Base-by-base conservation (phyloP, 495 filamentous ascomycete species). In the Penicillium soppii region DNA sequence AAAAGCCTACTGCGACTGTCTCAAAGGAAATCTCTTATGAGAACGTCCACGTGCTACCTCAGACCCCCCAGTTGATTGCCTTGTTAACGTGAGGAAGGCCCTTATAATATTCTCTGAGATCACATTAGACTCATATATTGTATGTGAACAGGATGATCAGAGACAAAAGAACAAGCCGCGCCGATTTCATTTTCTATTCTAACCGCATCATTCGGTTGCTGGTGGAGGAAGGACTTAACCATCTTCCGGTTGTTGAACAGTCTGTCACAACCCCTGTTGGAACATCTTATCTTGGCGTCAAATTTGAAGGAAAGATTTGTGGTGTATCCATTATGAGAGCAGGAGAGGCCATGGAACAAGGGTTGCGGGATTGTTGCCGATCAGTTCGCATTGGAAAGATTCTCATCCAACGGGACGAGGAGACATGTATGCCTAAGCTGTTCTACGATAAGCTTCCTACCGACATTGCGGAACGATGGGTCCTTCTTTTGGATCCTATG, bases 151-250 rank as follows among this genome's bases (percentile, higher is more conserved):
- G 92, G 52, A 97, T 96, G 82, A 97, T 98, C 68, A 84, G 94
- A 57, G 89, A 97, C 67, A 87, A 85, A 70, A 80, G 86, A 56
- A 98, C 95, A 7, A 78, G 80, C 25, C 87, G 94, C 42, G 94
- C 90, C 29, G 94, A 97, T 70, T 98, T 97, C 70, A 96, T 98
- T 61, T 98, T 98, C 77, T 96, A 97, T 71, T 96, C 92, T 40
- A 98, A 98, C 74, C 84, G 94, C 55, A 97, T 98, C 64, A 97
- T 97, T 63, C 90, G 95, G 19, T 80, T 98, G n/a, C 80, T 98
- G 9, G 95, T 98, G 20, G 94, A 98, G 70, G 94, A 97, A 71
- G 94, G 95, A 10, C 78, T 98, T 27, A 98, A 98, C 69, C 94
- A 98, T 70, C 83, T 97, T 22, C 94, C 94, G 13, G 90, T 95